Base-by-base conservation (phyloP, 129 eudicot genomes). In the Flaveria sonorensis region DNA sequence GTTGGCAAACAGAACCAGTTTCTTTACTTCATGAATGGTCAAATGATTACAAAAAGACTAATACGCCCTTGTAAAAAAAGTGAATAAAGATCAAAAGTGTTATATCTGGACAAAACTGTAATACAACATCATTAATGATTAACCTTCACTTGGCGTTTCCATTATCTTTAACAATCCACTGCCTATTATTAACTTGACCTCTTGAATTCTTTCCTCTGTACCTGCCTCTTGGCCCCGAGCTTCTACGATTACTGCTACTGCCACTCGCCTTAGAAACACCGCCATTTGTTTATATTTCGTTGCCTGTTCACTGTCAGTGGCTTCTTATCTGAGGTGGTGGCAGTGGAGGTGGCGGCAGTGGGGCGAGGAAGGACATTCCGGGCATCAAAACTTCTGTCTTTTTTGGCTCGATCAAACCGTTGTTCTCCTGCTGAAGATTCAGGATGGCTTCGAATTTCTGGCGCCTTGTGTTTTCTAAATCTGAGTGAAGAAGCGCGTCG, bases 321-420 rank as follows among this genome's bases (percentile, higher is more conserved):
- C 53, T 55, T 57, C 75, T 68, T 57, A 56, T 78, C 71, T 10
- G 51, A n/a, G 60, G 47, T 24, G 68, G 72, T 71, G 71, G 70
- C 36, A 30, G 36, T 30, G 36, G 36, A 30, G 36, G 36, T 24
- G 26, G 26, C 26, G 26, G 26, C 26, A 2, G n/a, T n/a, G 26
- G 89, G 79, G 70, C 75, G 86, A 7, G 85, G 91, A 68, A 89
- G 89, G 77, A 89, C 88, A 92, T 81, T 30, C 97, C 93, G 0
- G 97, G 89, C 88, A 84, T 71, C 70, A 92, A 47, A 61, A 92
- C 96, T 63, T 86, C 89, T 14, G 80, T 82, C 75, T 77, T 92
- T 79, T 86, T 88, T 26, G 88, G 88, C 84, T 92, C 96, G 6
- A 87, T 92, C 71, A 92, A 84, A 57, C 97, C 97, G 26, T 81